Evolutionary conservation across 768 basidiomycete species (phyloP), one percentile per base, ranked within the genome.

Genomic region (Serendipita sp.): DNA sequence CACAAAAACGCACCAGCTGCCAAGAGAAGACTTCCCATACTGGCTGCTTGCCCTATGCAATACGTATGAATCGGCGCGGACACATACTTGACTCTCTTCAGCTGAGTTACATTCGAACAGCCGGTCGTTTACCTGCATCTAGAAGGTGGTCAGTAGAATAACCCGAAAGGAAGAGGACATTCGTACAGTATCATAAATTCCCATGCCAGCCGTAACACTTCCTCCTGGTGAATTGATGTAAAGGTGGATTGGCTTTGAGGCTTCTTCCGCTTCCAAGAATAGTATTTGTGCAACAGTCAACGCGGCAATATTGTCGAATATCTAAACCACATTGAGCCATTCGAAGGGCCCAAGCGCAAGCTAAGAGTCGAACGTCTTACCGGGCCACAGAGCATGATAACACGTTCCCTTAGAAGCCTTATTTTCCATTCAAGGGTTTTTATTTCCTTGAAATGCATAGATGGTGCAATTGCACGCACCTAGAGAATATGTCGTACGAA

Each of bases 151-250:
- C 16, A 61, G 50, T 30, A 43, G 64, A 31, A 38, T 33, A 22
- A 38, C 53, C 34, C 20, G 16, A 43, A 43, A 5, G 38, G 60
- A 44, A 33, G 63, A 13, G 64, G 3, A 22, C 43, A 2, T 17
- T 63, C 83, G 68, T 75, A 95, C 92, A 69, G 95, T 97, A 70
- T 98, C 95, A 75, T 98, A 98, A 56, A 98, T 95, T 17, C 94
- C 95, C 64, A 98, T 76, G 7, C 95, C 95, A 53, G 93, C 91
- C 0, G 94, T 95, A 42, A 98, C 95, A 69, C 88, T 89, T 31
- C 95, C 95, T 1, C 95, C 95, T 0, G 95, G 95, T 4, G 90
- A 93, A 74, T 97, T 97, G 67, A 98, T 95, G 73, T 98, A 98
- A 11, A 98, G 75, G 69, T 95, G 93, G 62, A 98, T 96, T 2